Conservation (phyloP, 2,329 filamentous ascomycete genomes). For the Metarhizium brunneum region DNA sequence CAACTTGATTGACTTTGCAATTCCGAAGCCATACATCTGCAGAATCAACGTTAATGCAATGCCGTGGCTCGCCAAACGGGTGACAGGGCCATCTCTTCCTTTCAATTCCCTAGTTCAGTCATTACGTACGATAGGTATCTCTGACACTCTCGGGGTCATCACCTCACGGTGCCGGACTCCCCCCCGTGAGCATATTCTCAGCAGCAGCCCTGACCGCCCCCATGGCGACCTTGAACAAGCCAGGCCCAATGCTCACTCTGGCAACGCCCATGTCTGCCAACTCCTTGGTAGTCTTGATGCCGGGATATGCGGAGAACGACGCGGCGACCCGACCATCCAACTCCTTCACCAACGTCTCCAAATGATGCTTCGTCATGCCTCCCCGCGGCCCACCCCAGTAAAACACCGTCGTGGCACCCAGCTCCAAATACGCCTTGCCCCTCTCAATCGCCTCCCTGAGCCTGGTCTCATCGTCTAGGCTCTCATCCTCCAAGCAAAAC, state of each 20-base stretch:
- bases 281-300: constrained; percentile 32
- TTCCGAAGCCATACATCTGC: no score
- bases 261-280: constrained; percentile 41
- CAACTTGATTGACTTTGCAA: no score
- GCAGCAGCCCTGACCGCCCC: constrained; percentile 25
- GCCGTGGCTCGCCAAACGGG: no score
- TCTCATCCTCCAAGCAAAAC: constrained; percentile 25
- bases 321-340: constrained; percentile 42
- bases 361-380: constrained; percentile 35
- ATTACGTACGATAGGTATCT: background rate
- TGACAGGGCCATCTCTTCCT: no score
- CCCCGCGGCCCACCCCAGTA: constrained; percentile 44
- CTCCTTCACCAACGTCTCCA: constrained; percentile 34
- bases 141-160: background rate
- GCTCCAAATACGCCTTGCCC: constrained; percentile 46
- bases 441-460: constrained; percentile 41
- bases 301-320: constrained; percentile 26
- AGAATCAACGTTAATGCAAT: no score
- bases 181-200: constrained; percentile 18
- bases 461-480: constrained; percentile 20
- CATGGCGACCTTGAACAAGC: constrained; percentile 32
- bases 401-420: constrained; percentile 50
- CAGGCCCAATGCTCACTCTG: constrained; percentile 45
- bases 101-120: background rate
- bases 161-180: constrained; percentile 4